Evolutionary conservation across 2,329 filamentous ascomycete genomes (phyloP), one percentile per base, ranked within the genome.

Genomic region (Diaporthe humulicola): DNA sequence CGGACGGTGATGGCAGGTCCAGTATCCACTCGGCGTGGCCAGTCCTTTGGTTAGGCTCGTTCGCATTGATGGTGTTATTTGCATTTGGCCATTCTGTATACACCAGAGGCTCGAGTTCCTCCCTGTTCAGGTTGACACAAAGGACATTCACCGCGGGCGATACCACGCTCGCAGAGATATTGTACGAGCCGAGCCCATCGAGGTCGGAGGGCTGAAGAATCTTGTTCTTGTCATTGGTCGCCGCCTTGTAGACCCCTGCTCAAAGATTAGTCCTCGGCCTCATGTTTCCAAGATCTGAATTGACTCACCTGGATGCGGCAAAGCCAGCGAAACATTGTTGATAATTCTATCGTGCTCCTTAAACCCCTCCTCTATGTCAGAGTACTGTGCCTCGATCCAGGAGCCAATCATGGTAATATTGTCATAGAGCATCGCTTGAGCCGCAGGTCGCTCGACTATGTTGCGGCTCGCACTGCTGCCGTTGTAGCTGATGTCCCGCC

Each of bases 251-350:
- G 0, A 97, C 87, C 0, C 92, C 85, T 5, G 12, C 30, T 3
- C n/a, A 17, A 22, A n/a, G 8, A 22, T 76, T 28, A 74, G 36
- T 50, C 33, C 38, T 25, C 19, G 7, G n/a, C 17, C 8, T 15
- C 14, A 22, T 7, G 2, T 4, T 14, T 10, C 25, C 42, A 38
- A 42, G 14, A 14, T 56, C 17, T 38, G n/a, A 10, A 4, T 33
- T 9, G 12, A 7, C 76, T 70, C 70, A 57, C 85, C 91, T 0
- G 91, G 87, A 78, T 97, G 94, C 0, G 94, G 94, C 88, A 96
- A 93, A 0, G 93, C 93, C 77, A 96, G 87, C 0, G 93, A 94
- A 36, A 95, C 90, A 77, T 96, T 95, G 80, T 95, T 94, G 78
- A 96, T 85, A 50, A 93, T 87, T 36, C 93, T 87, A 0, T 85